Evolutionary conservation across 2,329 filamentous ascomycete genomes (phyloP).

Genomic region (Xylaria sp.): DNA sequence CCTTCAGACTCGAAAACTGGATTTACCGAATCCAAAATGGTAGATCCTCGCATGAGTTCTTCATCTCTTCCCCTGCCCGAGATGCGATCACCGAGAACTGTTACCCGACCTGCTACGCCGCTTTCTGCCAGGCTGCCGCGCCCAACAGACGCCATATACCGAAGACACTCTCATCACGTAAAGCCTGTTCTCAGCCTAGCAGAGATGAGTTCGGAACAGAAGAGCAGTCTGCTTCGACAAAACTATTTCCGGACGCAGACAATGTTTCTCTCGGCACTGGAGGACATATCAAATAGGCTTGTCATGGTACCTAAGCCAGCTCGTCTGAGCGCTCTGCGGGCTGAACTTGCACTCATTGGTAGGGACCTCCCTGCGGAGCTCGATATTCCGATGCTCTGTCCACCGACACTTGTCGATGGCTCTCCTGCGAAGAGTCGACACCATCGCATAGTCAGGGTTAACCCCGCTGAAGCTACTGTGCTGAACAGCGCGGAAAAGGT

Average conservation of each 20-base stretch:
- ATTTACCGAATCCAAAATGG: constrained; percentile 62
- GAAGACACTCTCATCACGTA: constrained; percentile 70
- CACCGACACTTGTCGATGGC: constrained; percentile 77
- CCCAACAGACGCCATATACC: constrained; percentile 60
- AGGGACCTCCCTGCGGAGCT: constrained; percentile 86
- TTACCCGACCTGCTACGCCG: constrained; percentile 67
- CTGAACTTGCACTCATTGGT: constrained; percentile 82
- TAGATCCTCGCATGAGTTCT: constrained; percentile 73
- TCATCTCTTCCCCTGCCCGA: constrained; percentile 75
- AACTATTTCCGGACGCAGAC: constrained; percentile 88
- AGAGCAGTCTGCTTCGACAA: constrained; percentile 77
- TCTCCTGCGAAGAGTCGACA: constrained; percentile 80
- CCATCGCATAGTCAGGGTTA: constrained; percentile 84
- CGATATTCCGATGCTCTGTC: constrained; percentile 84
- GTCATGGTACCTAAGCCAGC: constrained; percentile 85
- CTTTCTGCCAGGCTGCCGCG: constrained; percentile 65
- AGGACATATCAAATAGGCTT: constrained; percentile 86
- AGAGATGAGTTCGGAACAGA: constrained; percentile 73
- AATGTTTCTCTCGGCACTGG: constrained; percentile 81
- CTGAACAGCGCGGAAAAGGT: constrained; percentile 89
- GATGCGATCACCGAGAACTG: constrained; percentile 62
- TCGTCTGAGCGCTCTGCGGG: constrained; percentile 81
- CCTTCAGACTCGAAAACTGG: constrained; percentile 54
- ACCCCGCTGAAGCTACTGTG: constrained; percentile 85
- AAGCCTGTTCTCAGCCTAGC: constrained; percentile 68